These are phyloP conservation scores for Erodium texanum DNA, from an alignment of 441 rosid species.

Conservation along the genomic window DNA sequence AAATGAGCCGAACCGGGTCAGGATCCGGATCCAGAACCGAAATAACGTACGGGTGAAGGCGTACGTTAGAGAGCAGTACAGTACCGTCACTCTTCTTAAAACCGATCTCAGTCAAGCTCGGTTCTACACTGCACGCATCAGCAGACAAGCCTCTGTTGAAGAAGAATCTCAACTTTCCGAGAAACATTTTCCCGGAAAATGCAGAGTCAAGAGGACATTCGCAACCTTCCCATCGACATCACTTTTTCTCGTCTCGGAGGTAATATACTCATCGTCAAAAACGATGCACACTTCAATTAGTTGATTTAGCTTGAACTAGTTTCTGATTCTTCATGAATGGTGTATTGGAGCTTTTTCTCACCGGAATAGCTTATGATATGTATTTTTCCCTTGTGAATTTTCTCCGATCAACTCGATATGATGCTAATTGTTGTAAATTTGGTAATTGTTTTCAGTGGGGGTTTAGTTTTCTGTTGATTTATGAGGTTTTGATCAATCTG, in stretches of 20 bases:
- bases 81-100: background rate
- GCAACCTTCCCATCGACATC: conserved; percentile 86
- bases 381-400: background rate
- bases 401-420: background rate
- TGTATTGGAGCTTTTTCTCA: conserved; percentile 1
- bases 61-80: background rate
- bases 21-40: background rate
- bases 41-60: background rate
- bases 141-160: conserved; percentile 1
- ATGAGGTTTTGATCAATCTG: background rate
- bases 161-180: conserved; percentile 1
- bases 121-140: background rate
- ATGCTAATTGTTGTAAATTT: background rate
- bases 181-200: conserved; percentile 21
- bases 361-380: background rate
- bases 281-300: background rate
- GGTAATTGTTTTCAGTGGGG: conserved; percentile 1
- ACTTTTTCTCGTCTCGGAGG: conserved; percentile 91
- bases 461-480: conserved; percentile 5
- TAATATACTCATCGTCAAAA: conserved; percentile 17
- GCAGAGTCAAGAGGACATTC: conserved; percentile 68
- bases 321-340: background rate
- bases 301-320: background rate
- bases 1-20: background rate
- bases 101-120: background rate